A percentile compares a stretch with the other conserved stretches of the same genome.
Evolutionary conservation across 1,139 yeast species (phyloP).

Genomic region (Yamadazyma buinensis): DNA sequence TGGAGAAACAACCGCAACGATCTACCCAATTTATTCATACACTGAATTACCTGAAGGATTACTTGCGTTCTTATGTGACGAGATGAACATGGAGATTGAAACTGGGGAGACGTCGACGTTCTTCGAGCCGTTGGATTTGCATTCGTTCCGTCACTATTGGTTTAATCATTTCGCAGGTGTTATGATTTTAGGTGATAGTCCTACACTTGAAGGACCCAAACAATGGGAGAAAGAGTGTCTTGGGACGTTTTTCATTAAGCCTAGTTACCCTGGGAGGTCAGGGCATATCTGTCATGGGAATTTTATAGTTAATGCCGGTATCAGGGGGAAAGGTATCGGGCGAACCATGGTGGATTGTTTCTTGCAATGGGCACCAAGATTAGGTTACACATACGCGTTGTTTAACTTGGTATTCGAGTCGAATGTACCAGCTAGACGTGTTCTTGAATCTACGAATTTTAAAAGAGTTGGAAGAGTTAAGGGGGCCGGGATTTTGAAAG

Average conservation of each 20-base stretch:
- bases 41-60: constrained; percentile 71
- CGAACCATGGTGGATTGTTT: constrained; percentile 77
- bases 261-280: constrained; percentile 90
- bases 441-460: constrained; percentile 79
- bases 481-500: constrained; percentile 83
- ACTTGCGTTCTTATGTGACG: constrained; percentile 79
- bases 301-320: constrained; percentile 87
- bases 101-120: constrained; percentile 86
- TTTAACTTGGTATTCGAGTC: constrained; percentile 88
- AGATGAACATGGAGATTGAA: constrained; percentile 88
- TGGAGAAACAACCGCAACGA: constrained; percentile 88
- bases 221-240: constrained; percentile 91
- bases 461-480: constrained; percentile 73
- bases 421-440: constrained; percentile 74
- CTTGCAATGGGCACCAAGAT: constrained; percentile 83
- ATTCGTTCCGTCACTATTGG: constrained; percentile 80
- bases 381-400: constrained; percentile 81
- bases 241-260: constrained; percentile 79
- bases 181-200: constrained; percentile 78
- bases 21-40: constrained; percentile 74
- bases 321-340: constrained; percentile 92
- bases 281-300: constrained; percentile 92
- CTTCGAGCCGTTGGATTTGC: constrained; percentile 69
- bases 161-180: constrained; percentile 82
- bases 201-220: constrained; percentile 52